These are phyloP conservation scores for Dryas drummondii DNA, from an alignment of 306 rosid species.

Conservation along the genomic window DNA sequence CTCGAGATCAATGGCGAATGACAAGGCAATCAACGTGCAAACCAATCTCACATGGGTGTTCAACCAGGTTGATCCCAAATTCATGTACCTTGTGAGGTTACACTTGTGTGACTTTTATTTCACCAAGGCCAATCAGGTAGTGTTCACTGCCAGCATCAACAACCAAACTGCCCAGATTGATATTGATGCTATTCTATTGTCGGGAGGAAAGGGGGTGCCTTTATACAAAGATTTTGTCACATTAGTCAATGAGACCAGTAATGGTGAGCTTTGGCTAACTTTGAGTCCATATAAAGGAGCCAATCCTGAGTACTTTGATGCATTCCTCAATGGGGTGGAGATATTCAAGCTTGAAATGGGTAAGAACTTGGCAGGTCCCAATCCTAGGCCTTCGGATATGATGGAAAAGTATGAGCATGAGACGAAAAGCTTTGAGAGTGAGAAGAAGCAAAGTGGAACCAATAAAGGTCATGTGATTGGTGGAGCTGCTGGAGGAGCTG, in stretches of 20 bases:
- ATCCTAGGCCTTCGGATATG: constrained; percentile 39
- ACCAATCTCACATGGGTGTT: constrained; percentile 49
- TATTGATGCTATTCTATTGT: constrained; percentile 42
- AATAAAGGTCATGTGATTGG: constrained; percentile 38
- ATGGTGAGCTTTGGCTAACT: constrained; percentile 41
- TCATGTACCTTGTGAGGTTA: constrained; percentile 47
- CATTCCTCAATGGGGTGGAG: constrained; percentile 44
- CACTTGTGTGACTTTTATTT: constrained; percentile 43
- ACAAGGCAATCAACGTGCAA: constrained; percentile 19
- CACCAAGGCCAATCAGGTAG: constrained; percentile 36
- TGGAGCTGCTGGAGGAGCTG: constrained; percentile 57
- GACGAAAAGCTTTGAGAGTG: constrained; percentile 19
- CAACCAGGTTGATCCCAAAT: constrained; percentile 47
- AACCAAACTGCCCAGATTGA: constrained; percentile 36
- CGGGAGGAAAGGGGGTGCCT: constrained; percentile 38
- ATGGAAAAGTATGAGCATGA: constrained; percentile 32
- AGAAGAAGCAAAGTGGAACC: neutral
- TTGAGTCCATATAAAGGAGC: constrained; percentile 28
- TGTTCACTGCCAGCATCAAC: constrained; percentile 39
- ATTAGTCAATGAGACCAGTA: neutral
- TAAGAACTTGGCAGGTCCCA: constrained; percentile 44
- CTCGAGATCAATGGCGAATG: constrained; percentile 43
- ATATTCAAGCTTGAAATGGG: constrained; percentile 39
- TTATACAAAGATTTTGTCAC: constrained; percentile 34
- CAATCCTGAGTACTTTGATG: constrained; percentile 33